Conservation (phyloP, 345 rosid species). For the Capsella bursapastoris region DNA sequence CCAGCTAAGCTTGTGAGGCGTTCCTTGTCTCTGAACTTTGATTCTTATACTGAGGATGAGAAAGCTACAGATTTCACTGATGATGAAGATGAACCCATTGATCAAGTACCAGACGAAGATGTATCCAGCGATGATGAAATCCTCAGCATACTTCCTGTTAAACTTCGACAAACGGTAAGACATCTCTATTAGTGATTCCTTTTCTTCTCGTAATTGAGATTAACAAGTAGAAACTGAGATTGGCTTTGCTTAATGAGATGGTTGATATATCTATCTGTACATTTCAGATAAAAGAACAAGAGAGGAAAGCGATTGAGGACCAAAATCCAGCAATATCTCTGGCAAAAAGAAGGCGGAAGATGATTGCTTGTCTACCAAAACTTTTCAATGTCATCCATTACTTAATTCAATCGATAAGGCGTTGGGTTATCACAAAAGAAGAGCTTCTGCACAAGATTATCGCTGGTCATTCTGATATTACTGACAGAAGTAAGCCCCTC, state of each 20-base stretch:
- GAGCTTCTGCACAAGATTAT: conserved; percentile 74
- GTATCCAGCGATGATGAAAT: conserved; percentile 52
- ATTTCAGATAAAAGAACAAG: conserved; percentile 77
- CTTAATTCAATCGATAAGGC: conserved; percentile 66
- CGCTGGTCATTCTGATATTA: conserved; percentile 60
- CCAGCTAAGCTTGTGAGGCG: conserved; percentile 67
- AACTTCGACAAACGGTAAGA: conserved; percentile 69
- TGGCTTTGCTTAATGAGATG: not conserved
- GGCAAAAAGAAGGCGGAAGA: conserved; percentile 71
- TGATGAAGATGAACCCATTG: conserved; percentile 38
- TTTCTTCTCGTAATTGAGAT: not conserved
- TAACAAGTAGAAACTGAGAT: not conserved
- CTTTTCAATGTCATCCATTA: conserved; percentile 72
- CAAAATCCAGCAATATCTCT: conserved; percentile 78
- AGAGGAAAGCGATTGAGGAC: conserved; percentile 66
- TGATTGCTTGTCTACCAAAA: conserved; percentile 76
- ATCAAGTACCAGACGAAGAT: conserved; percentile 36
- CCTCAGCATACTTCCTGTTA: conserved; percentile 57
- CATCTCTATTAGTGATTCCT: not conserved
- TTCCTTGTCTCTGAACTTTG: conserved; percentile 63
- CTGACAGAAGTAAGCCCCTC: conserved; percentile 69
- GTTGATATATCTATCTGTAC: not conserved
- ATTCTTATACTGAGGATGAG: conserved; percentile 47
- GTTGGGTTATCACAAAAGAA: conserved; percentile 74
- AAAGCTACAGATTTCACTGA: conserved; percentile 24